These are phyloP conservation scores for Hortiboletus campestris DNA, from an alignment of 768 basidiomycete genomes.

Conservation along the genomic window DNA sequence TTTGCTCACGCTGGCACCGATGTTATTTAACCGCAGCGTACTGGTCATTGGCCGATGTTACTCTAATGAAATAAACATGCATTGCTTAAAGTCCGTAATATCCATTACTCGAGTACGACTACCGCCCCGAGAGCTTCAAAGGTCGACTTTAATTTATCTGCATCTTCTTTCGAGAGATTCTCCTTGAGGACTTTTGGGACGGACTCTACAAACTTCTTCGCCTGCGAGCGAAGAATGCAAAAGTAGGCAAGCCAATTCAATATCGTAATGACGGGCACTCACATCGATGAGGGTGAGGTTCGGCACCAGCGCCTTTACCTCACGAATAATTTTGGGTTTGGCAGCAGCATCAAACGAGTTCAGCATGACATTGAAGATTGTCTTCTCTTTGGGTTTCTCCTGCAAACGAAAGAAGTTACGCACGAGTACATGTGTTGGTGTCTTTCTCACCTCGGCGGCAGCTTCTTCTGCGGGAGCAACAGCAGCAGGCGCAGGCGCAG, in stretches of 20 bases:
- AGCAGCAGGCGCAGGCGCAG: constrained; percentile 57
- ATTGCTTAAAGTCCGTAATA: constrained; percentile 7
- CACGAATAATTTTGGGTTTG: constrained; percentile 96
- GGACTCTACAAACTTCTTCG: constrained; percentile 99
- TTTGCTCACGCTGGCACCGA: constrained; percentile 17
- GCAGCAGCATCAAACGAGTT: constrained; percentile 89
- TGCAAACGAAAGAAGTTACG: constrained; percentile 25
- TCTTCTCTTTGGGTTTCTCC: constrained; percentile 99
- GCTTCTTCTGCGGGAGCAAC: constrained; percentile 60
- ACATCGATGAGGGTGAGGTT: constrained; percentile 98
- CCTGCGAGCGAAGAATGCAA: constrained; percentile 46
- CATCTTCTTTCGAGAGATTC: constrained; percentile 93
- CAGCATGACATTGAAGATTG: constrained; percentile 91
- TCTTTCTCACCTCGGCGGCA: constrained; percentile 53
- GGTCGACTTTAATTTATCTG: constrained; percentile 92
- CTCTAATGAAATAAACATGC: constrained; percentile 17
- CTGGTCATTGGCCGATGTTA: constrained; percentile 10
- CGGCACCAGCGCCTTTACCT: constrained; percentile 94
- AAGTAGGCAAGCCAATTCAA: not conserved
- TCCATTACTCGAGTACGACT: constrained; percentile 71
- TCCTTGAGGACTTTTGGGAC: constrained; percentile 92
- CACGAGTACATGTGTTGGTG: not conserved
- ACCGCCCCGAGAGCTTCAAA: constrained; percentile 89
- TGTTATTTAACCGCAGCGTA: constrained; percentile 28
- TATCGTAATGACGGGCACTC: constrained; percentile 31